Evolutionary conservation across 1,284 basidiomycete species (phyloP).

Genomic region (Ceratobasidium sp.): DNA sequence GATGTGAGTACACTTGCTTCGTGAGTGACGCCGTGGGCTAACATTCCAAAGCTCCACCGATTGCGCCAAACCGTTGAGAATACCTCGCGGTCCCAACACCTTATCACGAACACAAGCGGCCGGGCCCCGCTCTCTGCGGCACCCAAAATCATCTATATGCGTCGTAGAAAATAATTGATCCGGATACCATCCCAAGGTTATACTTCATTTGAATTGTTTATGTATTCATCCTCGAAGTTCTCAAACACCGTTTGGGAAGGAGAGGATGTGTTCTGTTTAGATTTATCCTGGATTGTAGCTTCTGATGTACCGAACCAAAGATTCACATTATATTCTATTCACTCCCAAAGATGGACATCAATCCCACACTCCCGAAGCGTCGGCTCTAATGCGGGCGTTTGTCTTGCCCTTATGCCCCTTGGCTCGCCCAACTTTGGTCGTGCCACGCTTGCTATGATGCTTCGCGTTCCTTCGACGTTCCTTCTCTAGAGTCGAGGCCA

Average conservation of each 20-base stretch:
- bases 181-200: too few species aligned
- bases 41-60: slow-evolving; percentile 1
- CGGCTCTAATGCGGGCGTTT: slow-evolving; percentile 69
- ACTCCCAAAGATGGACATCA: background rate
- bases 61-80: slow-evolving; percentile 8
- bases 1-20: background rate
- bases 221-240: background rate
- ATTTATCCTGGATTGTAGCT: slow-evolving; percentile 2
- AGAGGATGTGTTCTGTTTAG: background rate
- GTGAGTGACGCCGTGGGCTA: background rate
- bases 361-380: slow-evolving; percentile 48
- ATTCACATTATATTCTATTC: slow-evolving; percentile 55
- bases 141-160: background rate
- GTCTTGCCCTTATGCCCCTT: slow-evolving; percentile 87
- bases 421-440: slow-evolving; percentile 69
- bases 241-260: background rate
- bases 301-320: background rate
- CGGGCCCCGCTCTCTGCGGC: slow-evolving; percentile 25
- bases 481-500: slow-evolving; percentile 69
- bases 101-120: background rate
- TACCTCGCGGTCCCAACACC: background rate
- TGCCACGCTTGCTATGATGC: slow-evolving; percentile 73
- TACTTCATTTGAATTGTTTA: too few species aligned
- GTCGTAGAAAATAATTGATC: background rate
- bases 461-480: slow-evolving; percentile 71